Base-by-base conservation (phyloP, 225 moss, liverwort and hornwort genomes). In the Anthoceros angustus region DNA sequence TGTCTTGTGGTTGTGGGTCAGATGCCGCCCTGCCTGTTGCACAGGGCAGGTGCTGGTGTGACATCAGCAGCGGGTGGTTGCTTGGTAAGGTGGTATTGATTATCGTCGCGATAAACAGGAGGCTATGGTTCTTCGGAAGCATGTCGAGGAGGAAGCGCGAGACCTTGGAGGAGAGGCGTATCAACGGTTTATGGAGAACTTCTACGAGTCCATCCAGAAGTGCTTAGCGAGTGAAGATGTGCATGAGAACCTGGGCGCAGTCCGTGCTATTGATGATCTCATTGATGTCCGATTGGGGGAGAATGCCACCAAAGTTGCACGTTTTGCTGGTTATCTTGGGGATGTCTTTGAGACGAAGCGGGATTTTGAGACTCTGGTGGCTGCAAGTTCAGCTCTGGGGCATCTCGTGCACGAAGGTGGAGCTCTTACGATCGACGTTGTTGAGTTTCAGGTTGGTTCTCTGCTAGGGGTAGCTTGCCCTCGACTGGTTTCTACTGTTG, bases 251-350 rank as follows among this genome's bases (percentile, higher is more conserved):
- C 68, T 87, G 68, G 85, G 77, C 43, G 92, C 88, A 72, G 82
- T 98, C 68, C 78, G 91, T 50, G 88, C 85, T 41, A 98, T 98
- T 60, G 79, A 92, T 68, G 84, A 89, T 42, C 89, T 98, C 42
- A 87, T 92, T 67, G 88, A 92, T 80, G 85, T 89, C 25, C 85
- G 92, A 70, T 80, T 92, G 40, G 95, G 92, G 41, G 95, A 98
- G 86, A 88, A 86, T 73, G 92, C 95, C 18, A 92, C 86, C 61
- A 91, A 98, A 84, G 89, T 98, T 75, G 74, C 78, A 25, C 87
- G 87, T 80, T 92, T 92, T 78, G 95, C 88, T 0, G 72, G 66
- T 41, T 78, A 83, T 72, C 40, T 98, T 72, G 82, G 86, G 48
- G 64, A 71, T 73, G 84, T 98, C 68, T 90, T 98, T 70, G 95